Evolutionary conservation across 2,329 filamentous ascomycete genomes (phyloP).

Genomic region (Fusarium irregulare): DNA sequence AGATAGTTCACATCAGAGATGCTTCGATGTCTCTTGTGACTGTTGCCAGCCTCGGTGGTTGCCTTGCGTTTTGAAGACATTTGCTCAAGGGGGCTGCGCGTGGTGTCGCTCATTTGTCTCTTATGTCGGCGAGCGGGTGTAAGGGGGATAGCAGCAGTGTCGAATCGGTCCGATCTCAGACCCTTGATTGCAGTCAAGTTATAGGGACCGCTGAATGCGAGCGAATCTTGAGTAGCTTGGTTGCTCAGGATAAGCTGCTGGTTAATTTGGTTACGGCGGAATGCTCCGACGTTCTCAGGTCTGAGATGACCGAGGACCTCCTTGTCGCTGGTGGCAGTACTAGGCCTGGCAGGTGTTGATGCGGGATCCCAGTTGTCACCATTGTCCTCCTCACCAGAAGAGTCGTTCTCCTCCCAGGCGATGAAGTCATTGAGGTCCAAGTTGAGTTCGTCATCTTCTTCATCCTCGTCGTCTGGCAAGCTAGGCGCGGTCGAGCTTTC

Average conservation of each 20-base stretch:
- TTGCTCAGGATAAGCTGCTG: constrained; percentile 70
- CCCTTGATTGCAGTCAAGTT: constrained; percentile 70
- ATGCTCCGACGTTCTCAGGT: constrained; percentile 77
- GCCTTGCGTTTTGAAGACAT: constrained; percentile 67
- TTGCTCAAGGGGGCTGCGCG: constrained; percentile 63
- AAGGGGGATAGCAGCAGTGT: constrained; percentile 74
- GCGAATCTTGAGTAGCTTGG: constrained; percentile 70
- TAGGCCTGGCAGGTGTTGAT: constrained; percentile 63
- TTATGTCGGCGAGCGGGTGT: constrained; percentile 73
- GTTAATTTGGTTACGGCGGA: constrained; percentile 76
- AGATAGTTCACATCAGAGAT: constrained; percentile 67
- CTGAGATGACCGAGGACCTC: constrained; percentile 69
- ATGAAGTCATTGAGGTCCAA: constrained; percentile 80
- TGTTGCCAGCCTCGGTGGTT: constrained; percentile 54
- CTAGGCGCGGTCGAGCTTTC: constrained; percentile 57
- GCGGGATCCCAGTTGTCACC: constrained; percentile 62
- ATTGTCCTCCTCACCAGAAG: constrained; percentile 69
- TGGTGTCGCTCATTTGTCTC: constrained; percentile 56
- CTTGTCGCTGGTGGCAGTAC: constrained; percentile 61
- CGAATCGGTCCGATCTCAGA: constrained; percentile 73
- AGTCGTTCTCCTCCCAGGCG: constrained; percentile 69
- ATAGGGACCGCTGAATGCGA: constrained; percentile 71
- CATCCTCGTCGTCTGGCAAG: constrained; percentile 60
- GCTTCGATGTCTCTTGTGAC: constrained; percentile 69
- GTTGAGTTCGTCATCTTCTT: constrained; percentile 72